These are phyloP conservation scores for Populus euphratica DNA, from an alignment of 345 rosid genomes.

Conservation along the genomic window DNA sequence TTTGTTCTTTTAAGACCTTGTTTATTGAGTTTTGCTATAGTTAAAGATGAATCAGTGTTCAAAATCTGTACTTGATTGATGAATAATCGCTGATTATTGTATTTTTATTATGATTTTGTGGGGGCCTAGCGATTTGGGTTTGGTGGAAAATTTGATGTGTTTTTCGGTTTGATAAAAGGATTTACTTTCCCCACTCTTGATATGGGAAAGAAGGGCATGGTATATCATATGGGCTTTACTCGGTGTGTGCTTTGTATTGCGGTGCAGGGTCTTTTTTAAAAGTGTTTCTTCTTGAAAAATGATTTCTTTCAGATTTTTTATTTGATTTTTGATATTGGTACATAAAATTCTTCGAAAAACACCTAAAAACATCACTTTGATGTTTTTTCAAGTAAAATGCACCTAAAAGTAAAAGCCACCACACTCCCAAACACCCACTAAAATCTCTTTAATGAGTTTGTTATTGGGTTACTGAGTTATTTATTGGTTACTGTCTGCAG, in stretches of 20 bases:
- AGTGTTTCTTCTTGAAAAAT: no score
- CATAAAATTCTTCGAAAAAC: no score
- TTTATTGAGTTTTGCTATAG: background rate
- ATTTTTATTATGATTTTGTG: background rate
- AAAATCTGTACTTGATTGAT: background rate
- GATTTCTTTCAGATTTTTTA: no score
- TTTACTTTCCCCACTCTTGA: background rate
- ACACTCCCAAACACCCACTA: no score
- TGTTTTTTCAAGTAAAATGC: no score
- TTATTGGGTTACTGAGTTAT: background rate
- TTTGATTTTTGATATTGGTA: no score
- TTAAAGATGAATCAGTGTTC: background rate
- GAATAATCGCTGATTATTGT: background rate
- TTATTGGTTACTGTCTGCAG: background rate
- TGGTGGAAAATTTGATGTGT: background rate
- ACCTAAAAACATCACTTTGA: no score
- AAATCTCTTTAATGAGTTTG: background rate
- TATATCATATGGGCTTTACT: background rate
- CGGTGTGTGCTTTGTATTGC: no score
- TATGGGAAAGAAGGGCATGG: background rate
- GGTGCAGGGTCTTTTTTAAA: no score
- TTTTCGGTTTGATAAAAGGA: background rate
- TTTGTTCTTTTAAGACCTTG: background rate
- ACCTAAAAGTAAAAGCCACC: no score
- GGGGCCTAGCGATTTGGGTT: background rate